Evolutionary conservation across 2,329 filamentous ascomycete species (phyloP).

Genomic region (Coleophoma cylindrospora): DNA sequence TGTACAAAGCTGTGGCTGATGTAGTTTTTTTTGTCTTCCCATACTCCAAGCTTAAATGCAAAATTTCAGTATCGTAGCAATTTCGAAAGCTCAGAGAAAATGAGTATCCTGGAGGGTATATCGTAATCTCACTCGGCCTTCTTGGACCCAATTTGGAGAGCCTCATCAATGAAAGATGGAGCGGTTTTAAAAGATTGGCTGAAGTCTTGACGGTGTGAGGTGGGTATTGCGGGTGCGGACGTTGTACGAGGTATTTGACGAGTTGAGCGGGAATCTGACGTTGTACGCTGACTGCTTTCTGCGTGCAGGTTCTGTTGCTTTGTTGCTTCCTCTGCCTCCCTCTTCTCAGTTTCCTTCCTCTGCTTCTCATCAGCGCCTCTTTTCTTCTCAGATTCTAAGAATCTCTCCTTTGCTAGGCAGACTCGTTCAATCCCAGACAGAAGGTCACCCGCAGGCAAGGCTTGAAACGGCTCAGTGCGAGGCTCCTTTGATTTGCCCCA

Average conservation of each 20-base stretch:
- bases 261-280: not conserved
- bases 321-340: not conserved
- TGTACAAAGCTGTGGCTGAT: not conserved
- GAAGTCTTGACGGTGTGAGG: not conserved
- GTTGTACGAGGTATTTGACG: not conserved
- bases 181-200: not conserved
- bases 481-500: conserved; percentile 20
- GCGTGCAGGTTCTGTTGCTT: not conserved
- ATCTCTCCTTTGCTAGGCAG: conserved; percentile 16
- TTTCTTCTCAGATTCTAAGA: conserved; percentile 1
- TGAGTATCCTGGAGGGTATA: too few relatives aligned
- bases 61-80: not conserved
- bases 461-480: conserved; percentile 15
- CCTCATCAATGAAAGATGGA: not conserved
- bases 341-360: not conserved
- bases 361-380: not conserved
- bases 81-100: not conserved
- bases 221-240: not conserved
- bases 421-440: conserved; percentile 18
- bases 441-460: conserved; percentile 11
- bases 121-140: too few relatives aligned
- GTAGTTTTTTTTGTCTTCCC: not conserved
- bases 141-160: not conserved
- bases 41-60: not conserved
- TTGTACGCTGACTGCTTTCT: too few relatives aligned